Conservation (phyloP, 495 filamentous ascomycete species). For the Penicillium bialowiezense region DNA sequence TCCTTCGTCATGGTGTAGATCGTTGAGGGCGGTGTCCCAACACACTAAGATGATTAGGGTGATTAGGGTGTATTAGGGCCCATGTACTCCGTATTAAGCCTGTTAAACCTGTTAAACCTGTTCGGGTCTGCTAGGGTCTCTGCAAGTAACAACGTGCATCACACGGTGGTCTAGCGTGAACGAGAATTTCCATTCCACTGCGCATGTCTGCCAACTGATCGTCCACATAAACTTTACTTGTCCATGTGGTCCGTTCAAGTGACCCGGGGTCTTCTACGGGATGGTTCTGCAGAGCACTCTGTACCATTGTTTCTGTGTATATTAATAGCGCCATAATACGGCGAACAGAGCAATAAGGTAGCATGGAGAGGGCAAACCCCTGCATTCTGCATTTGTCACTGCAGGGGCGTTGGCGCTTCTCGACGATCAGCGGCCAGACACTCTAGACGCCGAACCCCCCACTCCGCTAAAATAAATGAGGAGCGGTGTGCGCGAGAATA, state of each 20-base stretch:
- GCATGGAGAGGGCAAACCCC: slow-evolving; percentile 2
- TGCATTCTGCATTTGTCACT: slow-evolving; percentile 14
- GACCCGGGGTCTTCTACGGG: neutral
- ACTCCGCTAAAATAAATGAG: slow-evolving; percentile 9
- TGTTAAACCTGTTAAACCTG: no score
- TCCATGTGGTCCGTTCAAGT: slow-evolving; percentile 1
- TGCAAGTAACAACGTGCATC: neutral
- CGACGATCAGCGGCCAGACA: slow-evolving; percentile 11
- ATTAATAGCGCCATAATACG: neutral
- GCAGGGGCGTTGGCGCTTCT: slow-evolving; percentile 5
- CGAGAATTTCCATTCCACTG: no score
- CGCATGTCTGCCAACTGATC: no score
- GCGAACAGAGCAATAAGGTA: neutral
- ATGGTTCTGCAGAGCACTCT: no score
- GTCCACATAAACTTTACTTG: neutral
- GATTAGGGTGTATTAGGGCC: no score
- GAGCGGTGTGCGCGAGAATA: slow-evolving; percentile 12
- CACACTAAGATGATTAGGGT: neutral
- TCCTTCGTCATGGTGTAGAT: neutral
- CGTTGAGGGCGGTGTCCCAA: slow-evolving; percentile 1
- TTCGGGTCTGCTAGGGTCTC: neutral
- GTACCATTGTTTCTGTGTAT: neutral
- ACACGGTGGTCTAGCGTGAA: no score
- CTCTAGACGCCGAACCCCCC: slow-evolving; percentile 8
- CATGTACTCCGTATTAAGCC: no score